phyloP scores from a whole-genome alignment of 2,329 filamentous ascomycete species.

The Pestalotiopsis sp. region DNA sequence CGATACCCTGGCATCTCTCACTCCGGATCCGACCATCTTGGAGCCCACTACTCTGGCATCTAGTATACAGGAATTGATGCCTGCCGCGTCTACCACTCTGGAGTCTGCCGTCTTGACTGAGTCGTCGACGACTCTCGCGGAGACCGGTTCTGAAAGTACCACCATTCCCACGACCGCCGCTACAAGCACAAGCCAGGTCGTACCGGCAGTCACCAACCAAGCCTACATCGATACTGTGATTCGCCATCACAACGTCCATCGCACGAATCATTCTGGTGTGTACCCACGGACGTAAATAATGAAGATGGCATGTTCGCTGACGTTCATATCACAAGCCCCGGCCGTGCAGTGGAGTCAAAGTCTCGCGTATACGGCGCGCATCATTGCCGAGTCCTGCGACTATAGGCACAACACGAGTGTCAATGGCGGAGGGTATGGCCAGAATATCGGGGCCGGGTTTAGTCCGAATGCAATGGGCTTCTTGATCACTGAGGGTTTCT shows the following conservation, averaged over 20 bases:
- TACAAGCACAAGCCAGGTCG: not conserved
- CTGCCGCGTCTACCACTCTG: not conserved
- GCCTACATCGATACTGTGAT: slow-evolving; percentile 3
- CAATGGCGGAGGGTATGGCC: not conserved
- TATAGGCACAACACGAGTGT: not conserved
- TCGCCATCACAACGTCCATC: slow-evolving; percentile 2
- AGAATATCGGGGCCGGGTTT: slow-evolving; percentile 2
- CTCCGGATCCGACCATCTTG: not conserved
- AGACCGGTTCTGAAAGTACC: not conserved
- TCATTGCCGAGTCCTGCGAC: not conserved
- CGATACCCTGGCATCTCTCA: not conserved
- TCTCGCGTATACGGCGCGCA: not conserved
- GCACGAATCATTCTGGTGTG: not conserved
- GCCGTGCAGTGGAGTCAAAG: not conserved
- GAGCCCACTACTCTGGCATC: not conserved
- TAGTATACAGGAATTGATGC: not conserved
- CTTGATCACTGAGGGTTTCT: not conserved
- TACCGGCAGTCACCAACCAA: not conserved
- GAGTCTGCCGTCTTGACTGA: not conserved
- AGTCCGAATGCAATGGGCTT: not conserved
- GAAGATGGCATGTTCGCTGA: not conserved
- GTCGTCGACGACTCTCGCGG: not conserved
- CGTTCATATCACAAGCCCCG: not conserved
- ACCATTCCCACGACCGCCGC: not conserved
- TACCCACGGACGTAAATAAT: not conserved